A percentile compares a stretch with the other conserved stretches of the same genome.
Evolutionary conservation across 2,329 filamentous ascomycete species (phyloP).

Genomic region (Colletotrichum magnum): DNA sequence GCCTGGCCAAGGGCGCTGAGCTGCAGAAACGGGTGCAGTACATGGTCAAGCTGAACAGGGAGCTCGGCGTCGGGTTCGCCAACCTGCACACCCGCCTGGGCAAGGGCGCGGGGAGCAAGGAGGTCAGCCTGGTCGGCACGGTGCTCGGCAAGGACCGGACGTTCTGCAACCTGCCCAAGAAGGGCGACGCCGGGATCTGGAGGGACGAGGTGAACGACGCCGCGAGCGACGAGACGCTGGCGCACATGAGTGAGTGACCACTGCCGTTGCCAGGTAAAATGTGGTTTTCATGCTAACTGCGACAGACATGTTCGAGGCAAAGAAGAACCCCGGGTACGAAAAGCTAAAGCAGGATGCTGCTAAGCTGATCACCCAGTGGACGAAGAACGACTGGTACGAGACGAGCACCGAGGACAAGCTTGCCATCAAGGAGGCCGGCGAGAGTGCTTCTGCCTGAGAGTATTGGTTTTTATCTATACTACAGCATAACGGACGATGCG

Average conservation of each 20-base stretch:
- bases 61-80: constrained; percentile 81
- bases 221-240: constrained; percentile 82
- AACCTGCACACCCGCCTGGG: constrained; percentile 92
- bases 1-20: constrained; percentile 86
- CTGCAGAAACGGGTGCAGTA: constrained; percentile 80
- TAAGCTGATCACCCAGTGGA: constrained; percentile 76
- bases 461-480: not conserved
- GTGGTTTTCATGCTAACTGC: constrained; percentile 31
- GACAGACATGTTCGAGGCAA: constrained; percentile 79
- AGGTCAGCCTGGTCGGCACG: constrained; percentile 67
- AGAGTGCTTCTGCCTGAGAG: constrained; percentile 28
- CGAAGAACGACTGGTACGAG: constrained; percentile 77
- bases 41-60: constrained; percentile 74
- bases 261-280: not conserved
- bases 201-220: constrained; percentile 82
- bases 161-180: constrained; percentile 86
- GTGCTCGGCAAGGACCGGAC: constrained; percentile 82
- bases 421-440: constrained; percentile 36
- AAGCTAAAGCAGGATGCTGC: constrained; percentile 76
- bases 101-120: constrained; percentile 70
- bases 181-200: constrained; percentile 70
- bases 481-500: constrained; percentile 11
- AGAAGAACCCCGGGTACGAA: constrained; percentile 80
- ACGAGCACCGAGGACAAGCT: constrained; percentile 58
- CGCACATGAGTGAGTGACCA: constrained; percentile 81